Percentiles rank a stretch among this genome's conserved stretches.
Evolutionary conservation across 345 rosid species (phyloP).

Genomic region (Lepidium africanum): DNA sequence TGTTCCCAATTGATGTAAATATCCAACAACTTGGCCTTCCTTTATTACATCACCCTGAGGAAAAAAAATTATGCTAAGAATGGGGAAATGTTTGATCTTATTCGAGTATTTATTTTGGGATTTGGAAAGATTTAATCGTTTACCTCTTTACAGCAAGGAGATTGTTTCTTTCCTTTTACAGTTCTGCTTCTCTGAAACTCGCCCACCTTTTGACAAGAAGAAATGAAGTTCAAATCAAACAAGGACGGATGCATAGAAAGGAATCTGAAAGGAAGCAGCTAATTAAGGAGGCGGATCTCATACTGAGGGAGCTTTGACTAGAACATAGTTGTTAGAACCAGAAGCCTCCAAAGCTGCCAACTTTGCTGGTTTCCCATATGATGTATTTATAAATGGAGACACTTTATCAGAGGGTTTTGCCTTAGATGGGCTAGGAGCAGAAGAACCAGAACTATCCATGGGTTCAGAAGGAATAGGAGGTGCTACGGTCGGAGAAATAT

Average conservation of each 20-base stretch:
- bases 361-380: constrained; percentile 63
- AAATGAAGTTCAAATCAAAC: background rate
- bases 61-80: background rate
- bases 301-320: constrained; percentile 70
- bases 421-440: constrained; percentile 35
- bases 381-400: constrained; percentile 50
- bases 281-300: constrained; percentile 19
- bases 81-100: background rate
- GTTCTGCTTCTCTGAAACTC: constrained; percentile 68
- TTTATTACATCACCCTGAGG: constrained; percentile 70
- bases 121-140: background rate
- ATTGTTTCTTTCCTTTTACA: constrained; percentile 64
- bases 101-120: background rate
- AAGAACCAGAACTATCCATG: constrained; percentile 50
- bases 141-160: constrained; percentile 81
- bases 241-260: background rate
- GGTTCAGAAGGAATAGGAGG: constrained; percentile 84
- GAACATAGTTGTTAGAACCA: constrained; percentile 56
- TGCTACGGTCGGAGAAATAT: constrained; percentile 56
- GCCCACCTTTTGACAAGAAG: constrained; percentile 49
- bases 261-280: background rate
- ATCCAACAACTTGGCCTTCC: constrained; percentile 90
- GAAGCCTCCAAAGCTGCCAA: constrained; percentile 79
- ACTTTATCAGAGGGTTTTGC: constrained; percentile 47
- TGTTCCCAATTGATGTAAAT: constrained; percentile 66